Base-by-base conservation (phyloP, 2,329 filamentous ascomycete genomes). In the Ceratocystis alfenasii region DNA sequence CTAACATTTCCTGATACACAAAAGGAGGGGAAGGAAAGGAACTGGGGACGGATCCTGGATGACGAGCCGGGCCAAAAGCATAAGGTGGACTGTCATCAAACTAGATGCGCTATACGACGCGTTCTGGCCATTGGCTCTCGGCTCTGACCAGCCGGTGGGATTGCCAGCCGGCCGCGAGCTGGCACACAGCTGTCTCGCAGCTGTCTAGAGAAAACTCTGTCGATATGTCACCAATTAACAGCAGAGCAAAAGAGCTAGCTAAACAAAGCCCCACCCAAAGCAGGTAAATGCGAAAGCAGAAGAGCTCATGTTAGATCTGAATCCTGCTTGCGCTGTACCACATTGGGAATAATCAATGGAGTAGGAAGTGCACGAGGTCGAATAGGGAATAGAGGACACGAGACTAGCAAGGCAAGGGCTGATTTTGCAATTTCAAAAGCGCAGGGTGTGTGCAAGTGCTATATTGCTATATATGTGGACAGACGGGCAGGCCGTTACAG, bases 161-260 rank as follows among this genome's bases (percentile, higher is more conserved):
- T 30, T 57, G 10, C 7, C 25, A 30, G 53, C 53, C 30, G 53
- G 22, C 28, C 5, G 53, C 53, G 5, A 15, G 53, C 50, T 15
- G 50, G 53, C 48, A 17, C 28, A 30, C 53, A 57, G 28, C 53
- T 57, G 53, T 17, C 6, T 12, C 5, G 53, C 22, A 57, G 53
- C 53, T 57, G 53, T 15, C 53, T 3, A 57, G 10, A 4, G 8
- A 3, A 30, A 57, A 25, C 12, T 28, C 33, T 12, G 53, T 30
- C 53, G 53, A 57, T 57, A 57, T 57, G 53, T 57, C 53, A 57
- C 53, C 10, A 15, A 57, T 33, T 57, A 30, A 10, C 7, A 57
- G 53, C 25, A 12, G 10, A 28, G 28, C 33, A 36, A 12, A 36
- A 36, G 22, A 25, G 22, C 33, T 36, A 36, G 10, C 10, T 12